These are phyloP conservation scores for Entomortierella parvispora DNA, from an alignment of 192 early-diverging fungal genomes.

Conservation along the genomic window DNA sequence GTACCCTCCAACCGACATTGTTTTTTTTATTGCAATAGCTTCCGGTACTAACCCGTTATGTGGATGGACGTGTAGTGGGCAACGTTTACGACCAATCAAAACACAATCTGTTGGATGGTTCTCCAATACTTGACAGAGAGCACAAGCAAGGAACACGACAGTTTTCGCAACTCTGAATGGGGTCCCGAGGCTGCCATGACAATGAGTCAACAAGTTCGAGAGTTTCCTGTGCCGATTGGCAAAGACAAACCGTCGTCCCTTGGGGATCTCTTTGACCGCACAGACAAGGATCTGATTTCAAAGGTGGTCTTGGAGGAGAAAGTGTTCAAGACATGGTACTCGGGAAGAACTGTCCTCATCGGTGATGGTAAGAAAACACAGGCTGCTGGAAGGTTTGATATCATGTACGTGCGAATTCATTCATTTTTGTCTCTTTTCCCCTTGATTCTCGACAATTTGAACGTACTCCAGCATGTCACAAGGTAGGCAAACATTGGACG, in stretches of 20 bases:
- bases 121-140: not conserved
- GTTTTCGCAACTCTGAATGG: conserved; percentile 1
- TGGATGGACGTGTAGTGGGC: conserved; percentile 1
- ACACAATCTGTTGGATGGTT: conserved; percentile 10
- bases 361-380: conserved; percentile 7
- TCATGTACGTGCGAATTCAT: not conserved
- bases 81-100: not conserved
- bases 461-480: not conserved
- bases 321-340: conserved; percentile 16
- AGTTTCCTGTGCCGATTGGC: conserved; percentile 1
- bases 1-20: not conserved
- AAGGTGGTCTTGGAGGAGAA: conserved; percentile 21
- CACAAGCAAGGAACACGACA: conserved; percentile 1
- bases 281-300: conserved; percentile 1
- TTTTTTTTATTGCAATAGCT: not conserved
- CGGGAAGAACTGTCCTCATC: conserved; percentile 4
- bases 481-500: not conserved
- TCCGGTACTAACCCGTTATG: not conserved
- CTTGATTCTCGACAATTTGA: no score
- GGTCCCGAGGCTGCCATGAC: conserved; percentile 7
- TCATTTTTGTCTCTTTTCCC: not conserved
- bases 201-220: conserved; percentile 8
- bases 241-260: not conserved
- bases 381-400: no score
- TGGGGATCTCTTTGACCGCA: conserved; percentile 4